A percentile compares a stretch with the other conserved stretches of the same genome.
Evolutionary conservation across 495 filamentous ascomycete genomes (phyloP).

Genomic region (Alectoria sarmentosa): DNA sequence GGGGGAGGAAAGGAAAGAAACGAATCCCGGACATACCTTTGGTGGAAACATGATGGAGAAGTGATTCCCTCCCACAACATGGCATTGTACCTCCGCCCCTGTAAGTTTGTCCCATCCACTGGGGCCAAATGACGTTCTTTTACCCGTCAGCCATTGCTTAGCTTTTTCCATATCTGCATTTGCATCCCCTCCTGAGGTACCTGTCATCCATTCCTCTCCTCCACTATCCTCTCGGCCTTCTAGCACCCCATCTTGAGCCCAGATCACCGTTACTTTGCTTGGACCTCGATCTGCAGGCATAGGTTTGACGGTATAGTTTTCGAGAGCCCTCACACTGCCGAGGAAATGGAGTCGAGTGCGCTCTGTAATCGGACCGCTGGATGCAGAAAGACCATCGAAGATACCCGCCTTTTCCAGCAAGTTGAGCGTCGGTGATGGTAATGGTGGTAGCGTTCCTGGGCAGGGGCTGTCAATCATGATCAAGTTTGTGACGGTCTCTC

Average conservation of each 20-base stretch:
- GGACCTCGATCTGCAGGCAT: constrained; percentile 1
- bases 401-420: constrained; percentile 60
- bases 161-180: constrained; percentile 17
- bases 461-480: constrained; percentile 51
- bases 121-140: constrained; percentile 14
- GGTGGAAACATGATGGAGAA: constrained; percentile 20
- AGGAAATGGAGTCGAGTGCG: constrained; percentile 49
- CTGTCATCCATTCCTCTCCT: constrained; percentile 14
- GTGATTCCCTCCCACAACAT: constrained; percentile 16
- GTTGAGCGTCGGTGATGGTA: constrained; percentile 54
- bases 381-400: constrained; percentile 43
- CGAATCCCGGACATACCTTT: background rate
- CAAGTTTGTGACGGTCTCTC: constrained; percentile 56
- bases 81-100: constrained; percentile 12
- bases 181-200: background rate
- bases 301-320: constrained; percentile 52
- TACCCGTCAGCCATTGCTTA: constrained; percentile 17
- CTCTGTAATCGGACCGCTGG: constrained; percentile 23
- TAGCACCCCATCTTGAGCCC: constrained; percentile 58
- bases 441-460: constrained; percentile 53
- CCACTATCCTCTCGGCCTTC: constrained; percentile 7
- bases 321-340: constrained; percentile 51
- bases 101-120: constrained; percentile 18
- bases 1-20: background rate
- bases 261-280: constrained; percentile 49